Evolutionary conservation across 371 early-diverging fungal genomes (phyloP).

Genomic region (Rhizopus stolonifer): DNA sequence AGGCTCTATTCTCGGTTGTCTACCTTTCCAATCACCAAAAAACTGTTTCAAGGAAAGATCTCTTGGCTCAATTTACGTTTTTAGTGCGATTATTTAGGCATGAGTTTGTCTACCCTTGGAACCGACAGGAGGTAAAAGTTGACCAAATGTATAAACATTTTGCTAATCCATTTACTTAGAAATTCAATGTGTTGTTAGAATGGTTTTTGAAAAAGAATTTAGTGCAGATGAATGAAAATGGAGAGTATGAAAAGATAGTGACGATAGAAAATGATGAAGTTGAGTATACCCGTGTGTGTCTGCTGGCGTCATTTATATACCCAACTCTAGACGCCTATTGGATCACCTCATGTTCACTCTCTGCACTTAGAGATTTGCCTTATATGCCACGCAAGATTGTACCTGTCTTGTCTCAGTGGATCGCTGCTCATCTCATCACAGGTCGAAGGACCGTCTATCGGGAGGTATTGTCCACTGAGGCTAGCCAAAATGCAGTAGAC

Average conservation of each 20-base stretch:
- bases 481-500: conserved; percentile 49
- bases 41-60: conserved; percentile 16
- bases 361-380: conserved; percentile 48
- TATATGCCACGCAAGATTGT: conserved; percentile 53
- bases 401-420: conserved; percentile 52
- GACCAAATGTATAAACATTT: neutral
- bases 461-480: conserved; percentile 51
- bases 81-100: conserved; percentile 44
- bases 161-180: conserved; percentile 19
- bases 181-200: conserved; percentile 34
- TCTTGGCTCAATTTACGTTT: conserved; percentile 41
- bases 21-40: conserved; percentile 28
- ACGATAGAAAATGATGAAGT: conserved; percentile 28
- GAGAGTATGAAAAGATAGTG: conserved; percentile 22
- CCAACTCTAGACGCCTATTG: conserved; percentile 53
- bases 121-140: conserved; percentile 34
- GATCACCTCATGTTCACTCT: conserved; percentile 53
- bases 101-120: conserved; percentile 51
- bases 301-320: conserved; percentile 44
- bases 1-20: conserved; percentile 43
- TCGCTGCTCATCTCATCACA: conserved; percentile 51
- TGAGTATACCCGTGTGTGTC: conserved; percentile 38
- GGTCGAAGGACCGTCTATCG: conserved; percentile 51
- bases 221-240: conserved; percentile 16
- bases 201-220: conserved; percentile 35